Conservation (phyloP, 768 basidiomycete species). For the Leucosporidium creatinivorum region DNA sequence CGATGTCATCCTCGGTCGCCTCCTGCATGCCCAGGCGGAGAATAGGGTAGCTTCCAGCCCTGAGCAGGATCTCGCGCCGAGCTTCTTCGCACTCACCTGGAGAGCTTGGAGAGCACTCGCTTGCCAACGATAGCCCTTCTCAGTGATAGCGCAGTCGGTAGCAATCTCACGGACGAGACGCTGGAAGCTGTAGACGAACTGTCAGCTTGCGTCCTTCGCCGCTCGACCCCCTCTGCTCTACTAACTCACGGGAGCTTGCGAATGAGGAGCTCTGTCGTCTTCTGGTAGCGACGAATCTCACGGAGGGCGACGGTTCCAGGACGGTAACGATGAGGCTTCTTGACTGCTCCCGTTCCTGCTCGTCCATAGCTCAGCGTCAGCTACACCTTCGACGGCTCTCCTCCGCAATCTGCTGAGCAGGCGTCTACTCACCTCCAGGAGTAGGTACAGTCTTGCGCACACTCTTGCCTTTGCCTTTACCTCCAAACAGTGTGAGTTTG, state of each 20-base stretch:
- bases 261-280: conserved; percentile 97
- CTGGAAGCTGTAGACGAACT: conserved; percentile 44
- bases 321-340: conserved; percentile 75
- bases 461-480: too few relatives aligned
- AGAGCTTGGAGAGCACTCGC: too few relatives aligned
- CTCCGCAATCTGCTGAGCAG: neutral
- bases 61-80: conserved; percentile 48
- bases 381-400: neutral
- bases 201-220: neutral
- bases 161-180: conserved; percentile 52
- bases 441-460: neutral
- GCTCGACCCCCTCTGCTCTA: neutral
- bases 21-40: conserved; percentile 42
- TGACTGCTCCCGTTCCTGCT: conserved; percentile 74
- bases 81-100: conserved; percentile 49
- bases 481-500: too few relatives aligned
- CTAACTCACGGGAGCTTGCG: conserved; percentile 71
- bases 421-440: too few relatives aligned
- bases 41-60: neutral
- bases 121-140: too few relatives aligned
- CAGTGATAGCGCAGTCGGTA: conserved; percentile 40
- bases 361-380: neutral
- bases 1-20: conserved; percentile 59
- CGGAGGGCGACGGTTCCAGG: conserved; percentile 92
- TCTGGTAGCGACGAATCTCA: conserved; percentile 97